A percentile compares a stretch with the other conserved stretches of the same genome.
phyloP scores from a whole-genome alignment of 495 filamentous ascomycete species.

The Parmelia sp. region DNA sequence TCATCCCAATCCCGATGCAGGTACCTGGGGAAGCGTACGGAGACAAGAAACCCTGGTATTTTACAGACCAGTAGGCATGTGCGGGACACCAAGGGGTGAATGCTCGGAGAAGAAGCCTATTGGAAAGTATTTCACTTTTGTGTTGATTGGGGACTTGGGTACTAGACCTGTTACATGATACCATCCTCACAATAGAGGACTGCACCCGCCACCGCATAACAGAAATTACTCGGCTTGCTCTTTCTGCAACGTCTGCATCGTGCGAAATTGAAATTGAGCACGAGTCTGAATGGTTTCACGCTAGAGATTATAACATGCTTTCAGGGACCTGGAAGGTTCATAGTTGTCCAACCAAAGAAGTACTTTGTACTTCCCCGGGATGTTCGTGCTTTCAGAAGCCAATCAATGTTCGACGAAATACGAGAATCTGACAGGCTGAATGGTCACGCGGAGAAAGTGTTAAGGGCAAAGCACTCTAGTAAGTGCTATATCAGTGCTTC shows the following conservation, averaged over 20 bases:
- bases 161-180: background rate
- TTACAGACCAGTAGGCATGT: slow-evolving; percentile 17
- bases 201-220: fast-evolving
- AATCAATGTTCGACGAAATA: too few relatives aligned
- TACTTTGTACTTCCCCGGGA: too few relatives aligned
- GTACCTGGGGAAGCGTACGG: slow-evolving; percentile 49
- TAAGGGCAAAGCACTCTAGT: too few relatives aligned
- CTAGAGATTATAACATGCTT: background rate
- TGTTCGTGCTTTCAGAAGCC: too few relatives aligned
- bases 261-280: background rate
- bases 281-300: background rate
- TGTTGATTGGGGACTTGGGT: background rate
- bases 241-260: background rate
- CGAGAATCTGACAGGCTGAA: too few relatives aligned
- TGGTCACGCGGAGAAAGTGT: too few relatives aligned
- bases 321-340: too few relatives aligned
- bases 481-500: too few relatives aligned
- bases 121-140: background rate
- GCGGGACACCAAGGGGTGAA: background rate
- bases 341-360: too few relatives aligned
- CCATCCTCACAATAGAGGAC: background rate
- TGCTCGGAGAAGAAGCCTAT: background rate
- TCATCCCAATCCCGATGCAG: slow-evolving; percentile 67
- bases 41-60: slow-evolving; percentile 23
- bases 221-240: background rate